A percentile compares a stretch with the other conserved stretches of the same genome.
These are phyloP conservation scores for Odonthalia washingtoniensis DNA, from an alignment of 31 red algal genomes.

Conservation along the genomic window DNA sequence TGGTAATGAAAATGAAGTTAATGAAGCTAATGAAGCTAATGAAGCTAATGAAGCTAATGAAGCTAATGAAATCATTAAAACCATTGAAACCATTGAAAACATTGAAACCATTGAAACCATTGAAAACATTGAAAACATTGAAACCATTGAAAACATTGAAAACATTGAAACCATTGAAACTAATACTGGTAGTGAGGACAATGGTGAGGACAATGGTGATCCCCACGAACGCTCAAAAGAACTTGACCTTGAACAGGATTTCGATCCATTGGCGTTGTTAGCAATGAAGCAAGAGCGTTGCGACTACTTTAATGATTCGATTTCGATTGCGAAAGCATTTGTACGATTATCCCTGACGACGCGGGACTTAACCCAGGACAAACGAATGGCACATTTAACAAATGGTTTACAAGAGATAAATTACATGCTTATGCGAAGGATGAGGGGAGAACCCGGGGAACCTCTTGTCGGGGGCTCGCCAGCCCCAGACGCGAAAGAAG, in stretches of 20 bases:
- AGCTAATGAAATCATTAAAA: background rate
- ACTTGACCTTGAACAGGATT: slow-evolving; percentile 40
- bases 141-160: background rate
- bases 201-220: background rate
- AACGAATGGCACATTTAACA: slow-evolving; percentile 68
- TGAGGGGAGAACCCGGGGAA: slow-evolving; percentile 73
- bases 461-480: slow-evolving; percentile 63
- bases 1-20: background rate
- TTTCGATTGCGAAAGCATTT: slow-evolving; percentile 89
- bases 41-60: too few species aligned
- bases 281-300: slow-evolving; percentile 98
- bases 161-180: background rate
- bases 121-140: background rate
- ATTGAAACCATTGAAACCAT: background rate
- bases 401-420: slow-evolving; percentile 82
- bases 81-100: background rate
- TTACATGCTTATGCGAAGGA: slow-evolving; percentile 82
- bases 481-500: slow-evolving; percentile 55
- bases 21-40: too few species aligned
- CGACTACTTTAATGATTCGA: slow-evolving; percentile 97
- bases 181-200: background rate
- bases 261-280: slow-evolving; percentile 81
- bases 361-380: slow-evolving; percentile 69
- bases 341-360: slow-evolving; percentile 86
- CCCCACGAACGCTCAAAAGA: background rate